A percentile compares a stretch with the other conserved stretches of the same genome.
These are phyloP conservation scores for Arctostaphylos glauca DNA, from an alignment of 148 eudicot genomes.

Conservation along the genomic window DNA sequence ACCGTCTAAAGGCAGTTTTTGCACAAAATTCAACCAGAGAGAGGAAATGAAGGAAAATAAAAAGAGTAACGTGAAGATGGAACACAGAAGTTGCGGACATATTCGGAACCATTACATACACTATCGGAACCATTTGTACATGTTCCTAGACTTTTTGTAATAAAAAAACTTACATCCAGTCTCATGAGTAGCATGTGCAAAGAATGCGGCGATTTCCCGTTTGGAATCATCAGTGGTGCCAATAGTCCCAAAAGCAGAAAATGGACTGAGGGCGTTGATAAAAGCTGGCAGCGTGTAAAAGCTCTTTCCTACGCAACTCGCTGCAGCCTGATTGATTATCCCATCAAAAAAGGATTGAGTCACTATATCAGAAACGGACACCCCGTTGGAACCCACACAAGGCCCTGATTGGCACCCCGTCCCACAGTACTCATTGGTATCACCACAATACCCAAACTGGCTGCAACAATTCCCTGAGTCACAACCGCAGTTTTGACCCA, in stretches of 20 bases:
- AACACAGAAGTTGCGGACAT: no score
- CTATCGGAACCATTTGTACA: no score
- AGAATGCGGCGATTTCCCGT: slow-evolving; percentile 69
- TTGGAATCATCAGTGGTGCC: slow-evolving; percentile 45
- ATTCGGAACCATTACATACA: no score
- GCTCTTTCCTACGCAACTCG: slow-evolving; percentile 47
- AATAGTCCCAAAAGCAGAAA: slow-evolving; percentile 39
- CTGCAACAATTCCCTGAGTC: slow-evolving; percentile 30
- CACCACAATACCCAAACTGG: slow-evolving; percentile 7
- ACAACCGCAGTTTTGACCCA: slow-evolving; percentile 41
- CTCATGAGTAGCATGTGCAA: slow-evolving; percentile 68
- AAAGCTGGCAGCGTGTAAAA: slow-evolving; percentile 51
- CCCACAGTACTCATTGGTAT: slow-evolving; percentile 25
- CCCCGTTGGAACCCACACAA: slow-evolving; percentile 34
- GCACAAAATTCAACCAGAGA: not conserved
- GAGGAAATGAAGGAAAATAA: not conserved
- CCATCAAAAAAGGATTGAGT: slow-evolving; percentile 47
- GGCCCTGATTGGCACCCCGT: slow-evolving; percentile 15
- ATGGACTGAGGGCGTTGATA: slow-evolving; percentile 30
- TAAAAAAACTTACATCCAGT: slow-evolving; percentile 48
- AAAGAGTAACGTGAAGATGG: no score
- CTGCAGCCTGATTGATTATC: slow-evolving; percentile 31
- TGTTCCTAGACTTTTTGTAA: no score
- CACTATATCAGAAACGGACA: slow-evolving; percentile 36
- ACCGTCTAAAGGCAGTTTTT: not conserved